Conservation (phyloP, 305 asterid species). For the Solanum hybrid region DNA sequence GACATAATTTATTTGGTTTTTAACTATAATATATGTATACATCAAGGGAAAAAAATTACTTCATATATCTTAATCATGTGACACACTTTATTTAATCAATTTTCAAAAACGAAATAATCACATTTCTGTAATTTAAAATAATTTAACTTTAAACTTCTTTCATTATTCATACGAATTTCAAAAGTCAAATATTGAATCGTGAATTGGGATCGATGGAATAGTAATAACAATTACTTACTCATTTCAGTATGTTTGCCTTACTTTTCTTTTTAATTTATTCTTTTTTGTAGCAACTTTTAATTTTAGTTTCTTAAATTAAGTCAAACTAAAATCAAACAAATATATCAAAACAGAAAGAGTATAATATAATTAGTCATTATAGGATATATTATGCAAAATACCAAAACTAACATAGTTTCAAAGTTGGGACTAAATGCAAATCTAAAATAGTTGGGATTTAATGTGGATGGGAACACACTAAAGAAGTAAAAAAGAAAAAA, state of each 20-base stretch:
- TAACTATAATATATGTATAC: background rate
- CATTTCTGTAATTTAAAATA: background rate
- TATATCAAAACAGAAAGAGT: rapidly evolving
- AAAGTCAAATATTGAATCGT: background rate
- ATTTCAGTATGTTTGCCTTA: background rate
- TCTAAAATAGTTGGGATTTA: too few relatives aligned
- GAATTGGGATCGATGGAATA: background rate
- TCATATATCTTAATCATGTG: background rate
- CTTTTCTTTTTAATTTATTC: background rate
- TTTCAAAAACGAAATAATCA: too few relatives aligned
- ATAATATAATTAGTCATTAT: background rate
- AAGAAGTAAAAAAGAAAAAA: background rate
- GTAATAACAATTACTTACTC: background rate
- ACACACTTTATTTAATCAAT: background rate
- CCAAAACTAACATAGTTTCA: background rate
- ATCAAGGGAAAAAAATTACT: background rate
- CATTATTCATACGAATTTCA: background rate
- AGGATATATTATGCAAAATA: background rate
- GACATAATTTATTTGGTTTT: background rate
- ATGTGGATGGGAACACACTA: too few relatives aligned
- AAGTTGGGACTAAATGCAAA: too few relatives aligned
- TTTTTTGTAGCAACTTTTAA: background rate
- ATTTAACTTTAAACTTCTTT: background rate
- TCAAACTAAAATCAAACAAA: background rate
- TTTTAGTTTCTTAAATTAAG: background rate